These are phyloP conservation scores for Pseudogymnoascus sp. DNA, from an alignment of 2,329 filamentous ascomycete species.

Conservation along the genomic window DNA sequence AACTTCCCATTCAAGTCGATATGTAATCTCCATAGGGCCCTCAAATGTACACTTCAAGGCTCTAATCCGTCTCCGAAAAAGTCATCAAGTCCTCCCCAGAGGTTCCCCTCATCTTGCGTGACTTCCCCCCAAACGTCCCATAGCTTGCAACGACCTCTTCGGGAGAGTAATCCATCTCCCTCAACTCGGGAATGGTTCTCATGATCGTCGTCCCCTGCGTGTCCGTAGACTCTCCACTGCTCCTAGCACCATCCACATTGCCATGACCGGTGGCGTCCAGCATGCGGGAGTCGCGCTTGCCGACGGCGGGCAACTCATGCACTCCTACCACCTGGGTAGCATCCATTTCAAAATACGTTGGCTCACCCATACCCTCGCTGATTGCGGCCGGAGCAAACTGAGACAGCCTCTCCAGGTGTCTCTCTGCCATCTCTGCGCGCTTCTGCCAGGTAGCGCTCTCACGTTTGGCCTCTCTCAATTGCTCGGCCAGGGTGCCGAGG, in stretches of 20 bases:
- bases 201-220: neutral
- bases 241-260: neutral
- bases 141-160: neutral
- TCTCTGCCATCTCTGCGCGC: slow-evolving; percentile 50
- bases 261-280: neutral
- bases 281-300: neutral
- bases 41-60: neutral
- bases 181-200: neutral
- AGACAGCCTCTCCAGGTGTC: slow-evolving; percentile 35
- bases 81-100: neutral
- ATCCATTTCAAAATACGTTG: neutral
- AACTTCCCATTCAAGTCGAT: slow-evolving; percentile 2
- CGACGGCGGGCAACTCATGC: neutral
- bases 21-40: neutral
- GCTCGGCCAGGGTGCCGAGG: slow-evolving; percentile 40
- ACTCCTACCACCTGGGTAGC: neutral
- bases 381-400: neutral
- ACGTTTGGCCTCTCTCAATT: slow-evolving; percentile 37
- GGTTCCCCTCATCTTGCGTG: neutral
- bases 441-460: slow-evolving; percentile 45
- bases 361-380: neutral
- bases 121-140: neutral
- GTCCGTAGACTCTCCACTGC: neutral
- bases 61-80: neutral
- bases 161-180: neutral